These are phyloP conservation scores for Microcos paniculata DNA, from an alignment of 345 rosid species.

Conservation along the genomic window DNA sequence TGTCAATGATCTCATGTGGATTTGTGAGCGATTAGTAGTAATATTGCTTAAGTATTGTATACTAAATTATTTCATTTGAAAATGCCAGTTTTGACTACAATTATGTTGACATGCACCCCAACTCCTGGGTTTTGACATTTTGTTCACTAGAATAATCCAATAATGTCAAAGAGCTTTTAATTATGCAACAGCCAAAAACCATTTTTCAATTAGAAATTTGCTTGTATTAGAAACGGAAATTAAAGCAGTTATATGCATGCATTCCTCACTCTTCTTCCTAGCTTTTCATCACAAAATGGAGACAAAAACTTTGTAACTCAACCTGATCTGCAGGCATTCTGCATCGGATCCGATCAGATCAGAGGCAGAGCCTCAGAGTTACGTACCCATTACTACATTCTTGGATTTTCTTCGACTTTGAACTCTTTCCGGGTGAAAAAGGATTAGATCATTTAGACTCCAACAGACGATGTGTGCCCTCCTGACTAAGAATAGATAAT, in stretches of 20 bases:
- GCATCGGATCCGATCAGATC: not conserved
- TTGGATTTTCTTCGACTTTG: not conserved
- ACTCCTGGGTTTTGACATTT: not conserved
- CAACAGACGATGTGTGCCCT: not conserved
- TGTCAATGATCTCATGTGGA: constrained; percentile 8
- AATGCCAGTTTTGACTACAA: not conserved
- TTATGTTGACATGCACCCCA: not conserved
- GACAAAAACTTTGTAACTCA: too few species aligned
- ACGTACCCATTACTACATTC: not conserved
- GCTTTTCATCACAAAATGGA: too few species aligned
- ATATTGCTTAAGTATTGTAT: not conserved
- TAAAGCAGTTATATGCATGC: too few species aligned
- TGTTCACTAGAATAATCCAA: not conserved
- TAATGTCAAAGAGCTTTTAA: not conserved
- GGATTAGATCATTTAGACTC: not conserved
- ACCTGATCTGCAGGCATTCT: too few species aligned
- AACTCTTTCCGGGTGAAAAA: not conserved
- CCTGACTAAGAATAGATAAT: not conserved
- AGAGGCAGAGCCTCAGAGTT: not conserved
- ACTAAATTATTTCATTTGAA: constrained; percentile 1
- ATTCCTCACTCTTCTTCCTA: too few species aligned
- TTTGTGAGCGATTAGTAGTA: not conserved
- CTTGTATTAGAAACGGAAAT: not conserved
- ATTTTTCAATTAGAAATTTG: not conserved
- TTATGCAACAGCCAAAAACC: not conserved